phyloP scores from a whole-genome alignment of 2,329 filamentous ascomycete genomes.

The Aspergillaceae sp. region DNA sequence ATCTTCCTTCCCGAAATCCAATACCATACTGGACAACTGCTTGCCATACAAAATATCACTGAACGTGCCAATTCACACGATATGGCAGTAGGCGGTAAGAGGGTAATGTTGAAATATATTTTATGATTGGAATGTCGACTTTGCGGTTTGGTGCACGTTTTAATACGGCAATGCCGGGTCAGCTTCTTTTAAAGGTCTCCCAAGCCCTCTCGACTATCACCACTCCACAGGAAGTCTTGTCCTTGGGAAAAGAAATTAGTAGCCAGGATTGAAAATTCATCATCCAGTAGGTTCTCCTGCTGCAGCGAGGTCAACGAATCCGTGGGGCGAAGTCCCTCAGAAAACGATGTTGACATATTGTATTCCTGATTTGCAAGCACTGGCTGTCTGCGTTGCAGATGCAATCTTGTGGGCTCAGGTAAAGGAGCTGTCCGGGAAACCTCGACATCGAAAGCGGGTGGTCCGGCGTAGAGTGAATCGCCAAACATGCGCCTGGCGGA shows the following conservation, averaged over 20 bases:
- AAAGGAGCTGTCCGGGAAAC: slow-evolving; percentile 38
- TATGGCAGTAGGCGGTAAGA: slow-evolving; percentile 70
- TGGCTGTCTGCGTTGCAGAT: slow-evolving; percentile 11
- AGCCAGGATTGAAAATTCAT: slow-evolving; percentile 40
- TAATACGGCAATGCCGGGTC: slow-evolving; percentile 83
- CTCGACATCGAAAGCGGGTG: slow-evolving; percentile 22
- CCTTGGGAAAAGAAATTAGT: slow-evolving; percentile 43
- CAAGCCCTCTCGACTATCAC: slow-evolving; percentile 29
- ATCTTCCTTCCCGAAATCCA: slow-evolving; percentile 78
- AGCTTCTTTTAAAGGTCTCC: slow-evolving; percentile 49
- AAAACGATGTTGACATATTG: slow-evolving; percentile 9
- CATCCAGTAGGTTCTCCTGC: slow-evolving; percentile 23
- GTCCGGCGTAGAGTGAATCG: slow-evolving; percentile 27
- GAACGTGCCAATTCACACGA: slow-evolving; percentile 60
- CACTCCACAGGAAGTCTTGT: slow-evolving; percentile 32
- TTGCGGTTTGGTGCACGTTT: slow-evolving; percentile 87
- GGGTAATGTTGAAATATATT: slow-evolving; percentile 53
- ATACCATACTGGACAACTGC: slow-evolving; percentile 81
- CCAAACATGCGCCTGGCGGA: slow-evolving; percentile 36
- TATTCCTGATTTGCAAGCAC: slow-evolving; percentile 12
- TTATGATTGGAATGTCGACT: slow-evolving; percentile 84
- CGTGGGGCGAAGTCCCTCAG: slow-evolving; percentile 7
- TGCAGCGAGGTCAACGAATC: slow-evolving; percentile 14
- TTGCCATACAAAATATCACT: slow-evolving; percentile 73
- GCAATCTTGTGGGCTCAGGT: slow-evolving; percentile 36